Evolutionary conservation across 768 basidiomycete species (phyloP).

Genomic region (Lactifluus hygrophoroides): DNA sequence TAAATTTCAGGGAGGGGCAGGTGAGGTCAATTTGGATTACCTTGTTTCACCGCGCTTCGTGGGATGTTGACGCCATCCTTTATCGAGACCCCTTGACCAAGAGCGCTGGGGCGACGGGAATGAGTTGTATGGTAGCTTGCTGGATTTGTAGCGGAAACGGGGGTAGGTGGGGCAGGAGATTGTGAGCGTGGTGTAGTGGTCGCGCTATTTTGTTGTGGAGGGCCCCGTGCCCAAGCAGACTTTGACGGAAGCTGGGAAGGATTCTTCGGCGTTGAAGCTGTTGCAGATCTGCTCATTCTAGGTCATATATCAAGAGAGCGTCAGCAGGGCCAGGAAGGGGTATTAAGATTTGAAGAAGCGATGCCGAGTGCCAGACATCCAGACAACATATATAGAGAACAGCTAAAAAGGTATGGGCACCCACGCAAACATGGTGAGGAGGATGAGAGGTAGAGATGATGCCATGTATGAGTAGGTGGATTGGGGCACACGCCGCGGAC

Average conservation of each 20-base stretch:
- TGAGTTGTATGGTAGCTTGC: slow-evolving; percentile 41
- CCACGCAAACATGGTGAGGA: not conserved
- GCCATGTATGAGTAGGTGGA: not conserved
- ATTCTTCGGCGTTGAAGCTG: slow-evolving; percentile 64
- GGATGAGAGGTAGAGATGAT: not conserved
- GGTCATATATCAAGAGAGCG: not conserved
- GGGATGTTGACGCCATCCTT: slow-evolving; percentile 75
- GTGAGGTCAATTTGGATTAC: slow-evolving; percentile 29
- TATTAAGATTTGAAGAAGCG: not conserved
- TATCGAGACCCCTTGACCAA: slow-evolving; percentile 61
- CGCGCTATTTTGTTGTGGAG: slow-evolving; percentile 52
- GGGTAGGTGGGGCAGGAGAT: slow-evolving; percentile 46
- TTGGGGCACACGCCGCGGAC: not conserved
- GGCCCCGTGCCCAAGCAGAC: slow-evolving; percentile 90
- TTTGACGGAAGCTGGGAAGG: slow-evolving; percentile 63
- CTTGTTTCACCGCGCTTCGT: slow-evolving; percentile 59
- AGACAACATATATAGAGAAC: not conserved
- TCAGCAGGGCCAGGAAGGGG: not conserved
- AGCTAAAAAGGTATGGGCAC: not conserved
- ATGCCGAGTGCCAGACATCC: not conserved
- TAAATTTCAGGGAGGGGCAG: slow-evolving; percentile 2
- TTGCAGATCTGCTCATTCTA: slow-evolving; percentile 95
- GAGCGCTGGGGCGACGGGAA: slow-evolving; percentile 69
- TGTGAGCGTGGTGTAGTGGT: slow-evolving; percentile 60
- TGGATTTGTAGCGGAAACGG: slow-evolving; percentile 34